These are phyloP conservation scores for Mortierella sp. DNA, from an alignment of 371 early-diverging fungal species.

Conservation along the genomic window DNA sequence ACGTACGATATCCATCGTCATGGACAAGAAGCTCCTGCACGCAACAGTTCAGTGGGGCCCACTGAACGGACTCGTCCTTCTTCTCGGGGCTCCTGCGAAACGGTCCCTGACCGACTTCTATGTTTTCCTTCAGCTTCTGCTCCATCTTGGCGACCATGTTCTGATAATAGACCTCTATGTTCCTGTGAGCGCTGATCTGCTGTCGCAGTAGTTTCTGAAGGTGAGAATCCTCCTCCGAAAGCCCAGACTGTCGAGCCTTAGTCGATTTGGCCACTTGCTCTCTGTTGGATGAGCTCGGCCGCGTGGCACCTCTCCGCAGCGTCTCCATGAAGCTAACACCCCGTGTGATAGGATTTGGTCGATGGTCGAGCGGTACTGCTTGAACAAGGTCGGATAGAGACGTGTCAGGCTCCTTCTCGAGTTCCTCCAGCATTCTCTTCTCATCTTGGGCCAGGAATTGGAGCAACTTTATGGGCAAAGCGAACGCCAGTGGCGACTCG, in stretches of 20 bases:
- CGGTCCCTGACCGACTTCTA: constrained; percentile 53
- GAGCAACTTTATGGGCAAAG: constrained; percentile 39
- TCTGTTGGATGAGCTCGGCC: constrained; percentile 5
- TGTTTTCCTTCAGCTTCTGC: constrained; percentile 46
- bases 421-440: constrained; percentile 33
- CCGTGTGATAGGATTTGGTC: constrained; percentile 47
- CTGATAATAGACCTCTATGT: constrained; percentile 48
- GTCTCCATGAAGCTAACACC: constrained; percentile 49
- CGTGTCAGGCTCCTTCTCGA: constrained; percentile 40
- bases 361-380: constrained; percentile 44
- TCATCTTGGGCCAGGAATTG: constrained; percentile 53
- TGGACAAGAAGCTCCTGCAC: constrained; percentile 52
- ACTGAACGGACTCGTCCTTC: constrained; percentile 54
- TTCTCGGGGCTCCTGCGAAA: constrained; percentile 57
- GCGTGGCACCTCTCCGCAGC: constrained; percentile 27
- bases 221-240: constrained; percentile 43
- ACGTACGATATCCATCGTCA: constrained; percentile 47
- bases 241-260: constrained; percentile 43
- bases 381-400: constrained; percentile 53
- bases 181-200: constrained; percentile 53
- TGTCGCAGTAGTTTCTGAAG: constrained; percentile 50
- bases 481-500: constrained; percentile 48
- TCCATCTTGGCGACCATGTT: constrained; percentile 42
- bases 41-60: constrained; percentile 58
- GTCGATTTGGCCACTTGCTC: constrained; percentile 21